phyloP scores from a whole-genome alignment of 495 filamentous ascomycete species.

The Choiromyces venosus region DNA sequence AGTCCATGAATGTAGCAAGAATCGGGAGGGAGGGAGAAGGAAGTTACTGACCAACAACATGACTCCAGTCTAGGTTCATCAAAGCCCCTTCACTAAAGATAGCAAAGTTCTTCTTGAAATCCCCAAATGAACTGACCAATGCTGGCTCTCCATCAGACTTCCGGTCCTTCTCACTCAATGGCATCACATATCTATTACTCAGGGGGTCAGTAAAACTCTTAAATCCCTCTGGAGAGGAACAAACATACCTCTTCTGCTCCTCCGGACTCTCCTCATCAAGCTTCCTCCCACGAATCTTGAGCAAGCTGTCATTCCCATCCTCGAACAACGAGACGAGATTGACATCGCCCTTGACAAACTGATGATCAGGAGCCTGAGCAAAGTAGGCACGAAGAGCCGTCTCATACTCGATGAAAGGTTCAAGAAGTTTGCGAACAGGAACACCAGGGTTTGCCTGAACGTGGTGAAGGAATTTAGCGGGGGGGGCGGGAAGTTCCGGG shows the following conservation, averaged over 20 bases:
- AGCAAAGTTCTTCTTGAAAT: constrained; percentile 70
- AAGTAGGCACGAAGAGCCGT: constrained; percentile 61
- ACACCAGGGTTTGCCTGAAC: constrained; percentile 50
- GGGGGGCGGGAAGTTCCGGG: constrained; percentile 48
- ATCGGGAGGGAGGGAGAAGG: constrained; percentile 43
- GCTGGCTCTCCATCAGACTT: constrained; percentile 58
- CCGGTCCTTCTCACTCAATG: constrained; percentile 55
- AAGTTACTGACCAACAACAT: not conserved
- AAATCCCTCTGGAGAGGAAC: not conserved
- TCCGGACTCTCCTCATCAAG: constrained; percentile 55
- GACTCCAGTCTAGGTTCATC: constrained; percentile 39
- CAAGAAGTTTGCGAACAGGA: constrained; percentile 54
- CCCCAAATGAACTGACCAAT: constrained; percentile 56
- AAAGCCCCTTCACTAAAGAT: constrained; percentile 66
- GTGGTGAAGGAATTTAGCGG: constrained; percentile 47
- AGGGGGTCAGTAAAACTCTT: not conserved
- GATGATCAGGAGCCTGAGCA: constrained; percentile 61
- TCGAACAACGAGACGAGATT: constrained; percentile 68
- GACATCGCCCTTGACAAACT: constrained; percentile 55
- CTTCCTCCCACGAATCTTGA: constrained; percentile 61
- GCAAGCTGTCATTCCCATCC: constrained; percentile 48
- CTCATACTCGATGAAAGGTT: constrained; percentile 66
- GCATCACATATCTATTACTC: constrained; percentile 57
- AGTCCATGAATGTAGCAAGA: constrained; percentile 48
- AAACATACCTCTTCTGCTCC: constrained; percentile 50